Conservation (phyloP, 495 filamentous ascomycete species). For the Pseudevernia furfuracea region DNA sequence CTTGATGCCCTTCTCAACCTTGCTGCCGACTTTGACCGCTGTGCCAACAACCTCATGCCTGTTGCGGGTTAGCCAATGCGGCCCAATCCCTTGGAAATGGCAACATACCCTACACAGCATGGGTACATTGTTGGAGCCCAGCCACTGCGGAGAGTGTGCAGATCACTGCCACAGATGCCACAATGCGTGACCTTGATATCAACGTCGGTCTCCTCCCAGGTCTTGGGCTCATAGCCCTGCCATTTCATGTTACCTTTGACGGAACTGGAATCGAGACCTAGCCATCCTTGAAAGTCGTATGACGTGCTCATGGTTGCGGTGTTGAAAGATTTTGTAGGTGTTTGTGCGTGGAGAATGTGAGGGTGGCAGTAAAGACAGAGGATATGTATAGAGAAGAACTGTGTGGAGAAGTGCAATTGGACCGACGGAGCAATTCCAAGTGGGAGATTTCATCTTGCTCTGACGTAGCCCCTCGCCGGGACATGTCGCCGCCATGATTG, state of each 20-base stretch:
- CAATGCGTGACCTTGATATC: slow-evolving; percentile 75
- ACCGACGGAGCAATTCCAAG: background rate
- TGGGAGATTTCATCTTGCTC: background rate
- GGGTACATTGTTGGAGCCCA: slow-evolving; percentile 67
- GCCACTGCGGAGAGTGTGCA: slow-evolving; percentile 68
- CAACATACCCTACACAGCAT: slow-evolving; percentile 48
- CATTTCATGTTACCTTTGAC: slow-evolving; percentile 64
- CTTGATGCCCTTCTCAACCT: slow-evolving; percentile 54
- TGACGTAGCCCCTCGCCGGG: background rate
- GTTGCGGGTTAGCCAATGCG: background rate
- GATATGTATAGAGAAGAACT: background rate
- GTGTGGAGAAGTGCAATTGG: background rate
- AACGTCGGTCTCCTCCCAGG: slow-evolving; percentile 69
- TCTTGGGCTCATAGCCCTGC: slow-evolving; percentile 67
- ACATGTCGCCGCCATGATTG: background rate
- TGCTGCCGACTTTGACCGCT: slow-evolving; percentile 60
- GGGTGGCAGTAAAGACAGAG: background rate
- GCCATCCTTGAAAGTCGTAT: slow-evolving; percentile 74
- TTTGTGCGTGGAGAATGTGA: background rate
- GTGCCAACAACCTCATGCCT: slow-evolving; percentile 79
- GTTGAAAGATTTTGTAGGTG: background rate
- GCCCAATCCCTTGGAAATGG: background rate
- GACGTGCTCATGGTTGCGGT: slow-evolving; percentile 29
- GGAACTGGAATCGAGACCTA: slow-evolving; percentile 53
- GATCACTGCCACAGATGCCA: slow-evolving; percentile 73